Evolutionary conservation across 2,329 filamentous ascomycete genomes (phyloP), one percentile per base, ranked within the genome.

Genomic region (Cryphonectria japonica): DNA sequence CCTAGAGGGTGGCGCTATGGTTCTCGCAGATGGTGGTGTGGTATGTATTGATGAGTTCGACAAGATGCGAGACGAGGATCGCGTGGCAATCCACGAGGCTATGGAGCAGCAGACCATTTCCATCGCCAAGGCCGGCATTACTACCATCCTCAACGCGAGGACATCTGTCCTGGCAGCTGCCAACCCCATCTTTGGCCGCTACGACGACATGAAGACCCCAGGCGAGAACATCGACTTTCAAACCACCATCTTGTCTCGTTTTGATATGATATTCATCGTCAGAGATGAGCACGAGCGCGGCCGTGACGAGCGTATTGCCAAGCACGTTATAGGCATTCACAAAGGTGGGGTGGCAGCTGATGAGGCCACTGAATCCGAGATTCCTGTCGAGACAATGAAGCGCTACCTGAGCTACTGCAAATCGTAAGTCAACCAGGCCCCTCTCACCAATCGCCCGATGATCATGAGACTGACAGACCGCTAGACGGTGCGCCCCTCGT

Each of bases 41-140:
- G 96, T 98, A 13, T 98, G 96, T 81, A 99, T 99, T 76, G 96
- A 99, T 79, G 96, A 99, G 82, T 99, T 99, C 79, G 96, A 99
- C 84, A 99, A 99, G 86, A 99, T 99, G 96, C 89, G 96, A 73
- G 96, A 99, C 79, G 96, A 99, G 81, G 96, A 99, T 77, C 89
- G 96, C 76, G 96, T 98, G 8, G 96, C 96, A 1, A 99, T 99
- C 75, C 96, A 99, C 86, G 96, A 99, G 87, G 96, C 96, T 71
- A 99, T 99, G 96, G 96, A 99, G 80, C 96, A 99, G 83, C 96
- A 99, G 82, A 99, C 96, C 0, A 99, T 99, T 73, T 98, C 96
- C 14, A 98, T 99, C 76, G 96, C 96, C 74, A 98, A 99, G 83
- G 96, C 96, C 0, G 96, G 96, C 77, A 99, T 99, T 78, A 99